phyloP scores from a whole-genome alignment of 2,329 filamentous ascomycete genomes.

The Orbilia brochopaga region DNA sequence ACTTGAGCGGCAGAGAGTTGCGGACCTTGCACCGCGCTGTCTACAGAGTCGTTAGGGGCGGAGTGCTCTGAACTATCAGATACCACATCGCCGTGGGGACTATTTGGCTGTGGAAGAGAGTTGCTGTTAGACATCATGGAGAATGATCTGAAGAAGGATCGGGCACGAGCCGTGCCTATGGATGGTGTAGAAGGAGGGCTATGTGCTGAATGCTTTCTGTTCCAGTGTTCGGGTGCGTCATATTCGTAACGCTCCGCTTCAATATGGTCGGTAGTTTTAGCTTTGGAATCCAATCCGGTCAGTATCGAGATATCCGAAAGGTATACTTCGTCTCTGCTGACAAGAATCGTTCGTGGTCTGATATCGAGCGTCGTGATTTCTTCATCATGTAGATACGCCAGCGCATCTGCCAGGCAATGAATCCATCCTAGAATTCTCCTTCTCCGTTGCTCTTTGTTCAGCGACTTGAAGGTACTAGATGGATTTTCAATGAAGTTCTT shows the following conservation, averaged over 20 bases:
- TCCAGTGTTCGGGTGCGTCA: slow-evolving; percentile 70
- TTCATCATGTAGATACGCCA: slow-evolving; percentile 71
- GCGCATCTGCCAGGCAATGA: slow-evolving; percentile 71
- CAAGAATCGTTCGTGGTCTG: slow-evolving; percentile 72
- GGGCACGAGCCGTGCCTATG: slow-evolving; percentile 20
- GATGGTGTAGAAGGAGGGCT: slow-evolving; percentile 28
- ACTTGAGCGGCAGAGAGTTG: slow-evolving; percentile 11
- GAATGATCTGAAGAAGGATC: slow-evolving; percentile 40
- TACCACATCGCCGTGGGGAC: slow-evolving; percentile 12
- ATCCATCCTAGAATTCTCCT: slow-evolving; percentile 73
- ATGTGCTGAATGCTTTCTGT: slow-evolving; percentile 17
- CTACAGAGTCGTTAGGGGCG: slow-evolving; percentile 20
- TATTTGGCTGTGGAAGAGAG: neutral
- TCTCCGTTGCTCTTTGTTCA: slow-evolving; percentile 67
- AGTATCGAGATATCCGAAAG: slow-evolving; percentile 65
- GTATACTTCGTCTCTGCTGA: slow-evolving; percentile 70
- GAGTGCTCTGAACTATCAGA: slow-evolving; percentile 31
- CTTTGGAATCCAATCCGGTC: slow-evolving; percentile 28
- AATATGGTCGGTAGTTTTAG: slow-evolving; percentile 57
- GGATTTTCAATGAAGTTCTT: slow-evolving; percentile 71
- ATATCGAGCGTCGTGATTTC: slow-evolving; percentile 71
- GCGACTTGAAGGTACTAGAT: slow-evolving; percentile 67
- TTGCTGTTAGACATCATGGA: slow-evolving; percentile 30
- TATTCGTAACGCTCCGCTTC: slow-evolving; percentile 75
- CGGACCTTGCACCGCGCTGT: neutral